phyloP scores from a whole-genome alignment of 2,329 filamentous ascomycete genomes.

The Trichoderma lentiforme region DNA sequence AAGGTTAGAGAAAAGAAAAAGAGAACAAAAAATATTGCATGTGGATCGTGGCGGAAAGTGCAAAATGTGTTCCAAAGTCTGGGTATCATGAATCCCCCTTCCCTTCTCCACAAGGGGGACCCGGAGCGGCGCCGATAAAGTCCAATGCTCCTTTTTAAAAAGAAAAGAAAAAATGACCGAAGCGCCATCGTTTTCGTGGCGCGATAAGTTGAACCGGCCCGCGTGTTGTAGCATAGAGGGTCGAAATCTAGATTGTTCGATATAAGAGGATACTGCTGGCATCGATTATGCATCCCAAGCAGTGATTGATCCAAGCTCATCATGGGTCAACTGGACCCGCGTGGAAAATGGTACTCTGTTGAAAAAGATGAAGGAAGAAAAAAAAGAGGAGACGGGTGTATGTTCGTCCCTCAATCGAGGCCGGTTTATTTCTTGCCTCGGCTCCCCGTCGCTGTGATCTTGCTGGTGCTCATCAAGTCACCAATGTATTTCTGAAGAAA shows the following conservation, averaged over 20 bases:
- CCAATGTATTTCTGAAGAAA: constrained; percentile 98
- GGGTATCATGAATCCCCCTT: constrained; percentile 17
- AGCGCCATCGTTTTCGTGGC: constrained; percentile 6
- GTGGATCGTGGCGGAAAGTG: constrained; percentile 12
- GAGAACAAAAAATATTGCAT: not conserved
- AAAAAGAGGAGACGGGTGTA: not conserved
- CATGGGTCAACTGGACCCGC: not conserved
- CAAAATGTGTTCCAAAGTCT: constrained; percentile 17
- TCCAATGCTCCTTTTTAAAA: constrained; percentile 8
- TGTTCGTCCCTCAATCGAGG: not conserved
- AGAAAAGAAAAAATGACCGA: not conserved
- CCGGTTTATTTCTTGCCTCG: constrained; percentile 52
- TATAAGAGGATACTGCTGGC: not conserved
- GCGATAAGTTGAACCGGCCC: constrained; percentile 9
- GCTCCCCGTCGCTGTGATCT: constrained; percentile 59
- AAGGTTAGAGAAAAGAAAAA: not conserved
- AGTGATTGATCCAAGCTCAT: not conserved
- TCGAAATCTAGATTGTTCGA: not conserved
- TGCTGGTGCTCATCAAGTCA: constrained; percentile 85
- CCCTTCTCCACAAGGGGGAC: not conserved
- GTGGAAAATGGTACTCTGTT: not conserved
- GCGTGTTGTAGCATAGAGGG: not conserved
- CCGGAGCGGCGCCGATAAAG: constrained; percentile 9
- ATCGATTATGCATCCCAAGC: not conserved
- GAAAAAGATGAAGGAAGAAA: not conserved